Evolutionary conservation across 352 stramenopile species (phyloP), one percentile per base, ranked within the genome.

Genomic region (Phytophthora vignae): DNA sequence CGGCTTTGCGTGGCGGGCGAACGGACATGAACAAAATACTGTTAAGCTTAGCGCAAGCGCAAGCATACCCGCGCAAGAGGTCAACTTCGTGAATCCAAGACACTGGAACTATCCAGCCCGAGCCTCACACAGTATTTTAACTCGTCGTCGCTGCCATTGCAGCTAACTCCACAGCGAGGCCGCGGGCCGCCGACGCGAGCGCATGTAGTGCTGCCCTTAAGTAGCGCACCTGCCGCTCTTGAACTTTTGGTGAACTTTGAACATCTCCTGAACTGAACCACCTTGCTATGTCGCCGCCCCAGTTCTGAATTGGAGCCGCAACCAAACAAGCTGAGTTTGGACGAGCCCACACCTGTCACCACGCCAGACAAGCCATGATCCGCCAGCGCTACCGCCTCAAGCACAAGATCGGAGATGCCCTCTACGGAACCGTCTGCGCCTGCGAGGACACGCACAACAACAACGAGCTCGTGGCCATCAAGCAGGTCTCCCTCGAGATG

Each of bases 361-460:
- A 48, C 14, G 11, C 46, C 46, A 53, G 46, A 53, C 46, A 53
- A 53, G 46, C 46, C 46, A 76, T 76, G 69, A 58, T 78, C 21
- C 65, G 42, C 50, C 42, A 73, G 11, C 65, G 65, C 12, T 79
- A 70, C 54, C 67, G 67, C 38, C 40, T 79, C 17, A 64, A 69
- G 11, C 33, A 57, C 22, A 76, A 71, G 55, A 56, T 87, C 40
- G 65, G 68, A 22, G 50, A 75, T 19, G 70, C 80, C 3, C 67
- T 85, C 40, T 87, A 80, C 53, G 79, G 77, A 19, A 44, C 70
- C 38, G 77, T 87, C 7, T 74, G 68, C 52, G 65, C 81, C n/a
- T 87, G 77, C 46, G 46, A 81, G 9, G 78, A 85, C 66, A 68
- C 60, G 2, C 25, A 62, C 17, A 49, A 31, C 49, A 46, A 61